Evolutionary conservation across 1,284 basidiomycete genomes (phyloP).

Genomic region (Hypsizygus ulmarius): DNA sequence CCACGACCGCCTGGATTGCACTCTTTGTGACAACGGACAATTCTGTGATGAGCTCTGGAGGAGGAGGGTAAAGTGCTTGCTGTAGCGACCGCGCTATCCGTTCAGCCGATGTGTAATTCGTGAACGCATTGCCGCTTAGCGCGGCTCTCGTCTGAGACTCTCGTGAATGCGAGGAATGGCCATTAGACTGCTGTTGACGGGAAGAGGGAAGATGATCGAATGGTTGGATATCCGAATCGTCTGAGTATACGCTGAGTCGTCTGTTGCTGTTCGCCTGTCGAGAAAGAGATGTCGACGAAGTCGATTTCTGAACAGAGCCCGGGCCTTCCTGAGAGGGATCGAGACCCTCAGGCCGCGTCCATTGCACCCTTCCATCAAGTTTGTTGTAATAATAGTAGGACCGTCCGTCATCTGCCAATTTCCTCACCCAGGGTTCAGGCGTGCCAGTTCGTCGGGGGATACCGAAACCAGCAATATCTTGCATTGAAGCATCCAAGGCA

Average conservation of each 20-base stretch:
- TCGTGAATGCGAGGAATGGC: slow-evolving; percentile 23
- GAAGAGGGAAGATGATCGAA: slow-evolving; percentile 34
- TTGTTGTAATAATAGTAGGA: slow-evolving; percentile 81
- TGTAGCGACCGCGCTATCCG: slow-evolving; percentile 65
- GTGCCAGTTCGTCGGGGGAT: slow-evolving; percentile 54
- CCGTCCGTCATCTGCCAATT: slow-evolving; percentile 81
- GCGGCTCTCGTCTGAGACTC: slow-evolving; percentile 15
- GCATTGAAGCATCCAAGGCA: slow-evolving; percentile 26
- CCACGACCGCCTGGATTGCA: slow-evolving; percentile 63
- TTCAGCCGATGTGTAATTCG: slow-evolving; percentile 64
- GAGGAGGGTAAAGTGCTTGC: slow-evolving; percentile 53
- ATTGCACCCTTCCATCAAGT: slow-evolving; percentile 62
- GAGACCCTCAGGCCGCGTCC: slow-evolving; percentile 56
- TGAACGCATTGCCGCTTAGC: slow-evolving; percentile 22
- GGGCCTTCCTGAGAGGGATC: slow-evolving; percentile 10
- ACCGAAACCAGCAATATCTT: slow-evolving; percentile 55
- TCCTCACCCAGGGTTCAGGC: slow-evolving; percentile 78
- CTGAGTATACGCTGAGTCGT: slow-evolving; percentile 68
- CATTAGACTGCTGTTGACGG: slow-evolving; percentile 30
- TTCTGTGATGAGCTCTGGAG: slow-evolving; percentile 56
- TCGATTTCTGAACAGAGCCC: slow-evolving; percentile 21
- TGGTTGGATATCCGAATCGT: slow-evolving; percentile 74
- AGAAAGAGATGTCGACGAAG: slow-evolving; percentile 30
- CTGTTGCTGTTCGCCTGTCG: slow-evolving; percentile 37
- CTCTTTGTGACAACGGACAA: slow-evolving; percentile 56